phyloP scores from a whole-genome alignment of 306 rosid genomes.

The Gynostemma pentaphyllum region DNA sequence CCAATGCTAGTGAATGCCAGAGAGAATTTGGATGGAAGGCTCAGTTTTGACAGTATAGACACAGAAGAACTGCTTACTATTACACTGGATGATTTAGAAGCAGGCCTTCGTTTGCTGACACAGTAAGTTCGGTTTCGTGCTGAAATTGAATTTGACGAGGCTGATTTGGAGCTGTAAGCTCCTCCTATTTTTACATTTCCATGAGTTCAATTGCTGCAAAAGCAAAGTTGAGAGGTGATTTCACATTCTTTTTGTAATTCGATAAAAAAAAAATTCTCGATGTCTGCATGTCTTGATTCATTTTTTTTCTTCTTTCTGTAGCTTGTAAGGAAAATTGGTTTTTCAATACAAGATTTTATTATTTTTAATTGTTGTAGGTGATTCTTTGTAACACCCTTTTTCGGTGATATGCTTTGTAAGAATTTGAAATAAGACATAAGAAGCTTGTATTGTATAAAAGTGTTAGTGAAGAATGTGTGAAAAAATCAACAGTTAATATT shows the following conservation, averaged over 20 bases:
- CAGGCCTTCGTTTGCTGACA: slow-evolving; percentile 46
- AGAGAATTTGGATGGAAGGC: slow-evolving; percentile 82
- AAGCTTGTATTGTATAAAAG: neutral
- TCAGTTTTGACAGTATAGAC: slow-evolving; percentile 71
- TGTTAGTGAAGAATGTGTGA: too few species aligned
- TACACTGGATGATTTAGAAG: slow-evolving; percentile 67
- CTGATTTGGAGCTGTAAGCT: neutral
- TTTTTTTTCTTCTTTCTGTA: neutral
- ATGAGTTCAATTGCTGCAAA: too few species aligned
- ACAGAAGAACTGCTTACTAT: slow-evolving; percentile 74
- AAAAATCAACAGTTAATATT: too few species aligned
- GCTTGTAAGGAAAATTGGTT: neutral
- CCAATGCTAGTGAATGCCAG: slow-evolving; percentile 76
- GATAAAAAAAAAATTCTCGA: neutral
- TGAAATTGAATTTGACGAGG: neutral
- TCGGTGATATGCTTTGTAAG: neutral
- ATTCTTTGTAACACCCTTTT: neutral
- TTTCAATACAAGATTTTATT: neutral
- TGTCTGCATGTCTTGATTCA: neutral
- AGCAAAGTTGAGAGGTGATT: neutral
- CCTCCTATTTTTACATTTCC: neutral
- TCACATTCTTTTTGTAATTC: neutral
- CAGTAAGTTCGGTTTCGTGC: slow-evolving; percentile 13
- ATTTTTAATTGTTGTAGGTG: neutral
- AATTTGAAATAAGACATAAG: neutral